These are phyloP conservation scores for Yarrowia bubula DNA, from an alignment of 805 yeast species.

Conservation along the genomic window DNA sequence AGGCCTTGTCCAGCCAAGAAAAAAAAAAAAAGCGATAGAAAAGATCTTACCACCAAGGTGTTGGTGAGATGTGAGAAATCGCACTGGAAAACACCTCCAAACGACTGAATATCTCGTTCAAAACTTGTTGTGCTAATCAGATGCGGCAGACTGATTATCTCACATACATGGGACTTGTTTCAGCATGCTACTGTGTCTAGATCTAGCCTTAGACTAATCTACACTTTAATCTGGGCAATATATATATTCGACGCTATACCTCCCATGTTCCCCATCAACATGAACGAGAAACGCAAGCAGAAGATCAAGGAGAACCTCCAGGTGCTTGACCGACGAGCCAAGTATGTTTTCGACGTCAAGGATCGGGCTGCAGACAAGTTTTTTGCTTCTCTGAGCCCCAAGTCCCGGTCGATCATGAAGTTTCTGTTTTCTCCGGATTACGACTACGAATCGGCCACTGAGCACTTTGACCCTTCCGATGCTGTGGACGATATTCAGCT, in stretches of 20 bases:
- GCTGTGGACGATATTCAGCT: neutral
- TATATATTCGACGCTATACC: too few species aligned
- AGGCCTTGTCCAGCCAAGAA: too few species aligned
- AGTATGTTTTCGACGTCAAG: constrained; percentile 11
- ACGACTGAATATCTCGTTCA: too few species aligned
- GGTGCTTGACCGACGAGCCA: constrained; percentile 1
- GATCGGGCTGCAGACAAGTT: constrained; percentile 3
- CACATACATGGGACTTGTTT: too few species aligned
- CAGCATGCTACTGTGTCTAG: too few species aligned
- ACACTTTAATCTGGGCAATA: neutral
- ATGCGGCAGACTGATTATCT: too few species aligned
- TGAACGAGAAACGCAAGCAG: neutral
- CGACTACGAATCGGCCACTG: neutral
- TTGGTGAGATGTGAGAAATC: too few species aligned
- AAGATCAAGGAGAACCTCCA: neutral
- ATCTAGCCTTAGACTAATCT: too few species aligned
- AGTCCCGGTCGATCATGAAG: neutral
- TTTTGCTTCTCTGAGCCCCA: neutral
- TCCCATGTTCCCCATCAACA: neutral
- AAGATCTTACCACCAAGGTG: too few species aligned
- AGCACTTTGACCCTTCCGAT: neutral
- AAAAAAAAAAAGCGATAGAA: too few species aligned
- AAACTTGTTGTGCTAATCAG: too few species aligned
- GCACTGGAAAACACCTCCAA: too few species aligned
- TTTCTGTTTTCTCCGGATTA: constrained; percentile 6